Evolutionary conservation across 176 grass and related monocot species (phyloP), one percentile per base, ranked within the genome.

Genomic region (Saccharum spontaneum): DNA sequence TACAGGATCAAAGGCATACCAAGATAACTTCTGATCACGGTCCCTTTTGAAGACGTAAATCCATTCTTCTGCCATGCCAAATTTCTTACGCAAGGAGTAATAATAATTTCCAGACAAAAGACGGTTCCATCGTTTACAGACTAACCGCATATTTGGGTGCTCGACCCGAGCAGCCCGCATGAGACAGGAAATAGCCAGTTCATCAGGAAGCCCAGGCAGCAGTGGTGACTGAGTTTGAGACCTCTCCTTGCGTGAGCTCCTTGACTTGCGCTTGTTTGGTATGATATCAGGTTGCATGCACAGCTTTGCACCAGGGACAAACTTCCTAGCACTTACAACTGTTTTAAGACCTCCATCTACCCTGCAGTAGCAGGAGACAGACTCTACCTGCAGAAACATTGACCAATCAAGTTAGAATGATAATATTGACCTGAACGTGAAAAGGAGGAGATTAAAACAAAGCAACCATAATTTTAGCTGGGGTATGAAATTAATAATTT

Each of bases 1-100:
- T 34, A 88, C 76, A 26, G 95, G 95, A 83, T 98, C 95, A 79
- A 98, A 98, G n/a, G 95, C 92, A 72, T 95, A 83, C 92, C 95
- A 98, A 39, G 91, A 93, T 83, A 98, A 88, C 78, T 93, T 92
- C 30, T 89, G 92, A 79, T 98, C 95, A 46, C 82, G 86, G 18
- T 95, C 95, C 76, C 92, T 93, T 82, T 93, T 94, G 79, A 95
- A 89, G 23, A 98, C 77, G 20, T 95, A 98, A 22, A 98, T 72
- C 95, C 95, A 98, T 83, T 95, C 95, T 83, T 98, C 95, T 74
- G 92, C 83, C 87, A 91, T 86, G 16, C 91, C 95, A 39, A 90
- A 85, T 77, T 89, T 98, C 64, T 86, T 91, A 36, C 91, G 86
- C 41, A 98, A 81, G 57, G 92, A 95, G 71, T 98, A 98, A 71